Evolutionary conservation across 2,329 filamentous ascomycete species (phyloP).

Genomic region (Sporothrix variecibatus): DNA sequence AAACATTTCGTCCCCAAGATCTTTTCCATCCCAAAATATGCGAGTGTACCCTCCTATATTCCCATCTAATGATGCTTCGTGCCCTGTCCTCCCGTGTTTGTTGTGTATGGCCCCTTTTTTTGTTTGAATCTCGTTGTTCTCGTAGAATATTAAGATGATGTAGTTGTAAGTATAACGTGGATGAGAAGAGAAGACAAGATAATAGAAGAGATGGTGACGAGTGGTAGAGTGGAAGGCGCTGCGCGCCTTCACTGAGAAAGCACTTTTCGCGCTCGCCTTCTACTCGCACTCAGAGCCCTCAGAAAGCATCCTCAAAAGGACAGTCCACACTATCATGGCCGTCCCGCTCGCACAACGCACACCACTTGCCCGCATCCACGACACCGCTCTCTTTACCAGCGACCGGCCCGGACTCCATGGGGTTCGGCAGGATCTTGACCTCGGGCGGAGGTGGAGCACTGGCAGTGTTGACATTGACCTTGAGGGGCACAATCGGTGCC

Average conservation of each 20-base stretch:
- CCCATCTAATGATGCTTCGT: background rate
- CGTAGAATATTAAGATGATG: background rate
- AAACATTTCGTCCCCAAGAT: background rate
- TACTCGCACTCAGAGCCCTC: conserved; percentile 31
- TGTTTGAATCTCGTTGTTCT: background rate
- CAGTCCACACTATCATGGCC: conserved; percentile 96
- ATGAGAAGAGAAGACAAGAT: background rate
- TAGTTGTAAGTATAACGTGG: background rate
- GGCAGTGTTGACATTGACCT: conserved; percentile 45
- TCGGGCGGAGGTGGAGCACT: conserved; percentile 42
- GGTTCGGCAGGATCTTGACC: conserved; percentile 58
- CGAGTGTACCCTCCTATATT: background rate
- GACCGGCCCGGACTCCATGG: conserved; percentile 66
- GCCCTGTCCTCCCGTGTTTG: background rate
- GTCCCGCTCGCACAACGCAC: conserved; percentile 91
- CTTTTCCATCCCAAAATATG: background rate
- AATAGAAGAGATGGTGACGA: background rate
- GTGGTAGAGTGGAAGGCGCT: no score
- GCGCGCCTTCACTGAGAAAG: no score
- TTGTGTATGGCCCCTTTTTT: background rate
- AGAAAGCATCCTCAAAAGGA: conserved; percentile 82
- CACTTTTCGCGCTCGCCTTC: no score
- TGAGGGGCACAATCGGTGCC: conserved; percentile 31
- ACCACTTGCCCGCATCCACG: conserved; percentile 89
- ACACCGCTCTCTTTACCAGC: conserved; percentile 77